Evolutionary conservation across 2,329 filamentous ascomycete genomes (phyloP).

Genomic region (Phyllosticta capitalensis): DNA sequence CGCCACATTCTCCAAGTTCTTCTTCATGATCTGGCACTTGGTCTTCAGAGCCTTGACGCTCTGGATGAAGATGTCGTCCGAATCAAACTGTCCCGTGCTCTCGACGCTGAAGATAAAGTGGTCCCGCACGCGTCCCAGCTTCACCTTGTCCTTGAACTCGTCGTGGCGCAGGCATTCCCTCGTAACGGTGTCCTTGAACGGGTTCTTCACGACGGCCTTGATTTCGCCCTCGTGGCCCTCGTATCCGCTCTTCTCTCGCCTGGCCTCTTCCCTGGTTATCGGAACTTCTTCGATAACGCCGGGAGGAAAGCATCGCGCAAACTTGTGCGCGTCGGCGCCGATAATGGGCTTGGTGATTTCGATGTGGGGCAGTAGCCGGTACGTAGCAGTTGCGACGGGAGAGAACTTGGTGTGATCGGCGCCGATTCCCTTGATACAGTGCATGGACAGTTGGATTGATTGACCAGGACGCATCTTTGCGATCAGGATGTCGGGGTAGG

Average conservation of each 20-base stretch:
- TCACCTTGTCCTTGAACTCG: conserved; percentile 93
- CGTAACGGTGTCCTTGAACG: conserved; percentile 92
- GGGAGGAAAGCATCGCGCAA: conserved; percentile 75
- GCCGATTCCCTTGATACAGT: conserved; percentile 91
- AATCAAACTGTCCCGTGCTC: conserved; percentile 90
- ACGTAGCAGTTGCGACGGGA: conserved; percentile 87
- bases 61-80: conserved; percentile 87
- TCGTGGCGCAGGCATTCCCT: conserved; percentile 83
- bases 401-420: conserved; percentile 96
- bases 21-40: conserved; percentile 68
- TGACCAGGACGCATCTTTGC: conserved; percentile 90
- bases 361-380: conserved; percentile 83
- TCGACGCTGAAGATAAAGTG: conserved; percentile 97
- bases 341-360: conserved; percentile 74
- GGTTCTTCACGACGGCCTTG: conserved; percentile 78
- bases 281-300: conserved; percentile 78
- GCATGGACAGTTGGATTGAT: conserved; percentile 74
- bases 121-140: conserved; percentile 78
- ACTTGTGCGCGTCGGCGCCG: conserved; percentile 79
- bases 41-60: conserved; percentile 73
- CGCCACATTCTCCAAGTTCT: conserved; percentile 48
- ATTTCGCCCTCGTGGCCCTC: conserved; percentile 67
- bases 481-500: conserved; percentile 87
- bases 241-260: conserved; percentile 52
- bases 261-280: conserved; percentile 58